Percentiles rank a stretch among this genome's conserved stretches.
Conservation (phyloP, 257 asterid species). For the Plectranthus barbatus region DNA sequence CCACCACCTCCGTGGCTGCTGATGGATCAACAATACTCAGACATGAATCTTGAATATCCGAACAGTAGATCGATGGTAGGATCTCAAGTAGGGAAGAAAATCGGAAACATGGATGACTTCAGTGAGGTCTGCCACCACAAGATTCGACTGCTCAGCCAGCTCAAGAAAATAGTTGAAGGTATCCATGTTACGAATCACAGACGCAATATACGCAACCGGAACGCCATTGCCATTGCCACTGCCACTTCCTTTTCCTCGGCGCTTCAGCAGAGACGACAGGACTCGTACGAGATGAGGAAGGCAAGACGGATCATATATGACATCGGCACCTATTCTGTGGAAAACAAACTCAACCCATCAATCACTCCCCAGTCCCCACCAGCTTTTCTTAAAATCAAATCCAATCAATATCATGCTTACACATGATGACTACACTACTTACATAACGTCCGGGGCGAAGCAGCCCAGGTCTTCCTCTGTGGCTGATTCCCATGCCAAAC, state of each 20-base stretch:
- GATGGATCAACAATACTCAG: background rate
- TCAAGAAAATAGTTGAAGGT: constrained; percentile 62
- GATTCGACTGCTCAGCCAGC: constrained; percentile 48
- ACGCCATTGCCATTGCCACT: too few species aligned
- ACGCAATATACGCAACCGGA: constrained; percentile 69
- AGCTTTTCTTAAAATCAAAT: background rate
- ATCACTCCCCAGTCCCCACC: too few species aligned
- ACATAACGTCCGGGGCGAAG: constrained; percentile 68
- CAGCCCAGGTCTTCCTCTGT: constrained; percentile 42
- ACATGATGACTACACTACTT: constrained; percentile 12
- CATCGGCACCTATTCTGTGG: constrained; percentile 87
- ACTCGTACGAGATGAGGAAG: constrained; percentile 81
- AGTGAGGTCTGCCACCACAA: constrained; percentile 51
- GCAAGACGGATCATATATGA: constrained; percentile 68
- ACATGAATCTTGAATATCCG: constrained; percentile 42
- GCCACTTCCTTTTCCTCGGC: background rate
- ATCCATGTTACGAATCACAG: constrained; percentile 66
- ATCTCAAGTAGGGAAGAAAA: constrained; percentile 71
- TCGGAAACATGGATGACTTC: constrained; percentile 28
- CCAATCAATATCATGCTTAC: too few species aligned
- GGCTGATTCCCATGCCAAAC: constrained; percentile 83
- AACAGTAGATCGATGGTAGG: constrained; percentile 52
- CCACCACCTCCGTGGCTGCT: background rate
- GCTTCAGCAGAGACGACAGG: constrained; percentile 45
- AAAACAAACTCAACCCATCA: background rate